Conservation (phyloP, 2,329 filamentous ascomycete genomes). For the Aspergillus pseudoterreus region DNA sequence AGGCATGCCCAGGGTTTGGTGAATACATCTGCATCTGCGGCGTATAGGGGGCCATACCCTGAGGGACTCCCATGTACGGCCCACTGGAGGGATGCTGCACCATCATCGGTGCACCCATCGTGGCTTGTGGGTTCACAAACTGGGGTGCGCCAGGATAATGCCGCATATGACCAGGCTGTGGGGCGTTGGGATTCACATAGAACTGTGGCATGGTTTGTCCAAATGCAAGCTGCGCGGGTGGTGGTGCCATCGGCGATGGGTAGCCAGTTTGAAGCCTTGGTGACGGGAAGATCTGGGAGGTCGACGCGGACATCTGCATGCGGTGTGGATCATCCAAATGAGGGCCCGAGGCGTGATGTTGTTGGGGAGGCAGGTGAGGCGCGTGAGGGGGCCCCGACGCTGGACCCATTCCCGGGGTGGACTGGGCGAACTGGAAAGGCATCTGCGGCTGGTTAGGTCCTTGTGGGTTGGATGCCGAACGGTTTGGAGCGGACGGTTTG, state of each 20-base stretch:
- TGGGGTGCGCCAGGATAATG: conserved; percentile 69
- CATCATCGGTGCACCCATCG: conserved; percentile 79
- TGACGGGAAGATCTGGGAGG: conserved; percentile 79
- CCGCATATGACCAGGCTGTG: conserved; percentile 68
- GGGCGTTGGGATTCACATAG: conserved; percentile 65
- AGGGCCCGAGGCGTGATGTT: conserved; percentile 67
- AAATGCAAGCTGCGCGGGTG: conserved; percentile 67
- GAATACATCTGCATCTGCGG: conserved; percentile 83
- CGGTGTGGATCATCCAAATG: conserved; percentile 78
- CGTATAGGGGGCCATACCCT: conserved; percentile 62
- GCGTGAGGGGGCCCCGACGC: conserved; percentile 71
- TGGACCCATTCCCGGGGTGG: conserved; percentile 63
- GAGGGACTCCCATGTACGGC: conserved; percentile 68
- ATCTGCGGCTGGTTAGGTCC: conserved; percentile 80
- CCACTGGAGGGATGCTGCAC: conserved; percentile 67
- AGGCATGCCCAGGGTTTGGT: conserved; percentile 67
- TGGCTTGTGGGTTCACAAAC: conserved; percentile 67
- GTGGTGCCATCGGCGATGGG: conserved; percentile 63
- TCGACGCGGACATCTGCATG: conserved; percentile 81
- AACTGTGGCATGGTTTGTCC: conserved; percentile 68
- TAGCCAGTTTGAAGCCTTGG: conserved; percentile 73
- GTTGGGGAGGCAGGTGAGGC: conserved; percentile 71
- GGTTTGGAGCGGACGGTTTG: conserved; percentile 66
- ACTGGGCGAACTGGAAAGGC: conserved; percentile 76
- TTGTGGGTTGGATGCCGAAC: conserved; percentile 59